phyloP scores from a whole-genome alignment of 2,329 filamentous ascomycete genomes.

The Curvularia sp. region DNA sequence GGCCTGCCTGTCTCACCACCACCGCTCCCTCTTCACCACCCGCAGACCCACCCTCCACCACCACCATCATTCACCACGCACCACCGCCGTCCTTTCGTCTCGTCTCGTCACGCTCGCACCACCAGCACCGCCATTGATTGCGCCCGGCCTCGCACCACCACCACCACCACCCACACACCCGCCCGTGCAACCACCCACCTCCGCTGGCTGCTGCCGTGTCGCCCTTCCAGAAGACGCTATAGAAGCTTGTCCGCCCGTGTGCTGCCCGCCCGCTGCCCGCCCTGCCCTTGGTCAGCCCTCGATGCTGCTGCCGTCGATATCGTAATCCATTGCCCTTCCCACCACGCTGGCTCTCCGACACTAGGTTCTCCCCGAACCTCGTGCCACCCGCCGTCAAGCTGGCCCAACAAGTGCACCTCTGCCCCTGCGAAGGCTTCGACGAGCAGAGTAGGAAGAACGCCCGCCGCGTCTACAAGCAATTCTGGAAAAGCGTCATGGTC shows the following conservation, averaged over 20 bases:
- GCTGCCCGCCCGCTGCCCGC: background rate
- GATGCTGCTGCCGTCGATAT: constrained; percentile 37
- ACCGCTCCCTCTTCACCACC: background rate
- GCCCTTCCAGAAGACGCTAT: constrained; percentile 44
- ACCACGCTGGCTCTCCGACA: constrained; percentile 30
- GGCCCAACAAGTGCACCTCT: constrained; percentile 46
- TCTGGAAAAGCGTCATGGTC: constrained; percentile 50
- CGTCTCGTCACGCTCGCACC: background rate
- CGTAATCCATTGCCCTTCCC: constrained; percentile 28
- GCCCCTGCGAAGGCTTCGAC: constrained; percentile 45
- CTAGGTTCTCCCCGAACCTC: constrained; percentile 46
- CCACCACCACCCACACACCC: background rate
- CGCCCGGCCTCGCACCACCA: background rate
- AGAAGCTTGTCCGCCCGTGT: constrained; percentile 2
- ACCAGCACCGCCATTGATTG: background rate
- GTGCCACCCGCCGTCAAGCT: constrained; percentile 47
- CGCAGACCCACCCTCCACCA: background rate
- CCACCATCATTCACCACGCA: background rate
- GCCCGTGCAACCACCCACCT: background rate
- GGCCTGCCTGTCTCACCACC: constrained; percentile 33
- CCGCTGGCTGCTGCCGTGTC: constrained; percentile 27
- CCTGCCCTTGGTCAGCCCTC: constrained; percentile 25
- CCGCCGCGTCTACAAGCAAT: constrained; percentile 46
- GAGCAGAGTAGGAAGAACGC: constrained; percentile 43
- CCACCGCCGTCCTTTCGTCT: background rate